Conservation (phyloP, 2,329 filamentous ascomycete species). For the Beauveria australis region DNA sequence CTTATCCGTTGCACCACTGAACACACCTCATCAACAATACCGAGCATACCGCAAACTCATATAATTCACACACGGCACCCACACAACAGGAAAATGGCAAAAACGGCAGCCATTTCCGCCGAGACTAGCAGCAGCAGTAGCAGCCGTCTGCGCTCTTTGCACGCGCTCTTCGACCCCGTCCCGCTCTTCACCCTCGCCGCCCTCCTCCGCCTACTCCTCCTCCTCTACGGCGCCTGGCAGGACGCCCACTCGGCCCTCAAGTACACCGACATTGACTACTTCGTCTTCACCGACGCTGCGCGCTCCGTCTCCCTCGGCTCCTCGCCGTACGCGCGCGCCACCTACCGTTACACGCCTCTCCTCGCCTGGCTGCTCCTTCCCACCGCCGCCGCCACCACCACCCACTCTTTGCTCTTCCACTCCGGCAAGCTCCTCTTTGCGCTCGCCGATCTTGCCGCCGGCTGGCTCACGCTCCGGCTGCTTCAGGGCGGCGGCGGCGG, state of each 20-base stretch:
- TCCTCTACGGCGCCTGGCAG: conserved; percentile 87
- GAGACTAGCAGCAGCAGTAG: neutral
- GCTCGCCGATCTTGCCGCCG: conserved; percentile 71
- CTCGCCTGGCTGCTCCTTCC: conserved; percentile 87
- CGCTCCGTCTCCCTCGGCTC: conserved; percentile 59
- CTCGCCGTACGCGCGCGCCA: conserved; percentile 82
- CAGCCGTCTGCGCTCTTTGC: conserved; percentile 9
- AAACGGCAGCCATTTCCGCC: neutral
- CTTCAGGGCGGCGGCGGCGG: neutral
- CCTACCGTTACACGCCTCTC: conserved; percentile 93
- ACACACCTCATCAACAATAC: neutral
- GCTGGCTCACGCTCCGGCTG: conserved; percentile 57
- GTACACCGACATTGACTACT: conserved; percentile 98
- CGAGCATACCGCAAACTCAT: neutral
- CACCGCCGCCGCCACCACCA: conserved; percentile 17
- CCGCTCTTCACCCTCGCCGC: conserved; percentile 51
- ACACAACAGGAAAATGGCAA: neutral
- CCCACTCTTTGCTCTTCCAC: conserved; percentile 54
- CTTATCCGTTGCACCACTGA: neutral
- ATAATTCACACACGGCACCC: neutral
- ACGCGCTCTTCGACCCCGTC: conserved; percentile 23
- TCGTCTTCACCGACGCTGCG: conserved; percentile 93
- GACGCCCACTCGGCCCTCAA: conserved; percentile 87
- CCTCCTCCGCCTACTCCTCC: conserved; percentile 61
- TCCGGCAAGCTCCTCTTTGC: conserved; percentile 88